Evolutionary conservation across 2,329 filamentous ascomycete genomes (phyloP).

Genomic region (Alternaria longipes): DNA sequence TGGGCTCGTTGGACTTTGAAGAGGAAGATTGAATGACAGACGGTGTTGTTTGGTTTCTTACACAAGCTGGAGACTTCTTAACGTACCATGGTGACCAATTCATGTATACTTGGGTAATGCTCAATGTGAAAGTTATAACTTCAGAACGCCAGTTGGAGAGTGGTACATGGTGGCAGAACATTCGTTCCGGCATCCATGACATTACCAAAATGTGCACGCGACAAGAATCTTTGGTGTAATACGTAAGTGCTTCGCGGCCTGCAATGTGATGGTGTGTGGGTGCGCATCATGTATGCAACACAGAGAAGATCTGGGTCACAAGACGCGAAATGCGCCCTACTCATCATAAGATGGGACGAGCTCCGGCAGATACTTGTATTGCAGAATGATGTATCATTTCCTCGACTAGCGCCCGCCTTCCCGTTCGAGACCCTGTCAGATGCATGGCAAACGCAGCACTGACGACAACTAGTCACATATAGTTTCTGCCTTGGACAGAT

Average conservation of each 20-base stretch:
- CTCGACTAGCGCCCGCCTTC: conserved; percentile 2
- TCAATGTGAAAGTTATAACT: not conserved
- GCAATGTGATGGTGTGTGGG: not conserved
- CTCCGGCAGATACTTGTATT: not conserved
- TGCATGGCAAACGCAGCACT: conserved; percentile 29
- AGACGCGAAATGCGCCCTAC: conserved; percentile 2
- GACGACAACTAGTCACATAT: conserved; percentile 31
- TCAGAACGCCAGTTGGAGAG: not conserved
- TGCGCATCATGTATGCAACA: not conserved
- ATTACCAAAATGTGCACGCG: not conserved
- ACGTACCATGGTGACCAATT: no score
- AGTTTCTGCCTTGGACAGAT: conserved; percentile 31
- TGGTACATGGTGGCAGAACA: not conserved
- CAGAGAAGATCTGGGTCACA: not conserved
- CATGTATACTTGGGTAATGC: not conserved
- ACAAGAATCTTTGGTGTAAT: not conserved
- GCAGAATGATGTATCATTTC: conserved; percentile 1
- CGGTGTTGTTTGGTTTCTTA: not conserved
- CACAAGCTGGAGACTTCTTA: no score
- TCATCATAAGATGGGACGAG: conserved; percentile 2
- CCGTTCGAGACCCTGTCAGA: conserved; percentile 11
- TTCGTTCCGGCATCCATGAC: not conserved
- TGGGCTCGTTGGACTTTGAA: not conserved
- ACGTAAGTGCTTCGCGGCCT: conserved; percentile 2
- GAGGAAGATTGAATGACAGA: not conserved